Conservation (phyloP, 1,284 basidiomycete species). For the Rhodotorula sp. region DNA sequence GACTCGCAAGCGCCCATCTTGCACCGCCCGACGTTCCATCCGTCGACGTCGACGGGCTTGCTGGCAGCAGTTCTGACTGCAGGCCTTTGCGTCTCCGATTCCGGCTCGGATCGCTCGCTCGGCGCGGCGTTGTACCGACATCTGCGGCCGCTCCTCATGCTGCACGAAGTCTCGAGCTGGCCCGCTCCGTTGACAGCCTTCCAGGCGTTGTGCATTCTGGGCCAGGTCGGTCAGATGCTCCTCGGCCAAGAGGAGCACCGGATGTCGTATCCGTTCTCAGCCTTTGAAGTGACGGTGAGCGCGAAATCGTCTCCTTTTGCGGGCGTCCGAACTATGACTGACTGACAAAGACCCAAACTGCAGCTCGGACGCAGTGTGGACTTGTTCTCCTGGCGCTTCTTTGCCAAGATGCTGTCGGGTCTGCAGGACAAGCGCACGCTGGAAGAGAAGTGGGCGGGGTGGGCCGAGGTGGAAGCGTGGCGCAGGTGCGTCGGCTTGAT, state of each 20-base stretch:
- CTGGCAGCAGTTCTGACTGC: neutral
- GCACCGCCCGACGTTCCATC: slow-evolving; percentile 2
- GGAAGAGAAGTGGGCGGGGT: neutral
- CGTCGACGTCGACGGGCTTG: neutral
- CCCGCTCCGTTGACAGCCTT: neutral
- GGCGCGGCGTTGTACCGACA: neutral
- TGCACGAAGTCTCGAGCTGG: neutral
- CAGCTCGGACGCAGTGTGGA: slow-evolving; percentile 13
- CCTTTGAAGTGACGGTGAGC: slow-evolving; percentile 4
- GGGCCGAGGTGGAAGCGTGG: neutral
- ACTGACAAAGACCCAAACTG: neutral
- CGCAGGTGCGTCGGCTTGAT: neutral
- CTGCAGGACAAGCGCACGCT: too few species aligned
- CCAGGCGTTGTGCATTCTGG: slow-evolving; percentile 1
- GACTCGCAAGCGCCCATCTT: neutral
- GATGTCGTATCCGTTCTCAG: neutral
- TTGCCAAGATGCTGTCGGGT: neutral
- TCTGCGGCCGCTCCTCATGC: neutral
- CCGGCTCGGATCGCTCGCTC: neutral
- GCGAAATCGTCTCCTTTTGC: too few species aligned
- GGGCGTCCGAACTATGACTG: too few species aligned
- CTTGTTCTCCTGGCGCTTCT: neutral
- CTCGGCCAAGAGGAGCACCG: neutral
- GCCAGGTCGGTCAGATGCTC: slow-evolving; percentile 9
- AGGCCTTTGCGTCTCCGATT: neutral